A percentile compares a stretch with the other conserved stretches of the same genome.
Conservation (phyloP, 208 protist species). For the Leishmania tropica region DNA sequence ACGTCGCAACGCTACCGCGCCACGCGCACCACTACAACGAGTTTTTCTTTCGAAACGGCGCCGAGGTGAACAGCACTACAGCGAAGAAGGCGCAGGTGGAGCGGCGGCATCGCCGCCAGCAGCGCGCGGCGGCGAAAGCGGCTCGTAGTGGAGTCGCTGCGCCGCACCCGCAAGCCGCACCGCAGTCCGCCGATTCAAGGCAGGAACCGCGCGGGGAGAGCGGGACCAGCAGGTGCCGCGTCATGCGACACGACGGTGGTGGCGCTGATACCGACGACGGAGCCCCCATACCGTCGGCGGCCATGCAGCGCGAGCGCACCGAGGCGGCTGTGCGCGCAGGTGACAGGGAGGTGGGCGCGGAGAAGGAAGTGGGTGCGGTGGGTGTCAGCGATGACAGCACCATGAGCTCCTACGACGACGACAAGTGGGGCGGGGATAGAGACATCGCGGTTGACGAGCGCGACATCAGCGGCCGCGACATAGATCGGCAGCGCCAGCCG, state of each 20-base stretch:
- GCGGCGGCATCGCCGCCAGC: conserved; percentile 18
- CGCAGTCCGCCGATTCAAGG: not conserved
- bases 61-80: conserved; percentile 50
- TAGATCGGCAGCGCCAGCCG: not conserved
- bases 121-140: conserved; percentile 12
- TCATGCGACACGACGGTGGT: not conserved
- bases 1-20: conserved; percentile 45
- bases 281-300: not conserved
- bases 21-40: conserved; percentile 48
- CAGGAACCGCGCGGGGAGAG: not conserved
- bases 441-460: not conserved
- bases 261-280: not conserved
- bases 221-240: not conserved
- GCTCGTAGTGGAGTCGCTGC: not conserved
- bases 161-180: not conserved
- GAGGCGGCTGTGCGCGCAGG: not conserved
- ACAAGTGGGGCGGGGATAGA: not conserved
- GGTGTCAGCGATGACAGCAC: not conserved
- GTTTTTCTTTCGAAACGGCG: conserved; percentile 84
- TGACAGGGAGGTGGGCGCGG: not conserved
- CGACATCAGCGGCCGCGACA: not conserved
- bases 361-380: not conserved
- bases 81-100: conserved; percentile 16
- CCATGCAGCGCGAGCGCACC: not conserved
- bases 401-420: not conserved